Conservation (phyloP, 768 basidiomycete species). For the Sarcodon aspratus region DNA sequence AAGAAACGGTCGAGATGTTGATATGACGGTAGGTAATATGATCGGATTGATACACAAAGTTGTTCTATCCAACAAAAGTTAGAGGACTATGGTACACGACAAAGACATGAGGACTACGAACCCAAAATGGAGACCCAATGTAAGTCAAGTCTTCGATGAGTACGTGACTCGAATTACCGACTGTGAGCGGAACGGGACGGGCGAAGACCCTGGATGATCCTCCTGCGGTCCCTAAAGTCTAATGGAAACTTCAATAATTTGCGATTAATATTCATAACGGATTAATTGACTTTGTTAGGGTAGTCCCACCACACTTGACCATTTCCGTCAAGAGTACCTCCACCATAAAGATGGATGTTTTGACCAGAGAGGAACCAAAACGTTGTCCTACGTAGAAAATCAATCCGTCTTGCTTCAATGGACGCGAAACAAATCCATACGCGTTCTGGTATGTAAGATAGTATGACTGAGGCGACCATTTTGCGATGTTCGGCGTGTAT, state of each 20-base stretch:
- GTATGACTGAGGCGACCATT: conserved; percentile 27
- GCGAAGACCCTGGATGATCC: conserved; percentile 31
- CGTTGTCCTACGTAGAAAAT: conserved; percentile 17
- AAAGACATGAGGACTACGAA: conserved; percentile 7
- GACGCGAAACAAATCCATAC: conserved; percentile 9
- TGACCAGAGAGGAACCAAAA: conserved; percentile 28
- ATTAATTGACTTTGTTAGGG: conserved; percentile 8
- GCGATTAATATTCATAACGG: background rate
- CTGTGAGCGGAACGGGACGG: conserved; percentile 30
- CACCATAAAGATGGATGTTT: conserved; percentile 27
- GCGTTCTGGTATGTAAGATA: conserved; percentile 32
- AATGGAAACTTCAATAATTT: background rate
- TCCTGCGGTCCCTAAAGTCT: conserved; percentile 27
- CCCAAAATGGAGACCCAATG: conserved; percentile 31
- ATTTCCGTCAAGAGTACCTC: conserved; percentile 35
- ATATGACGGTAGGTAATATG: conserved; percentile 30
- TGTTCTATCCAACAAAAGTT: conserved; percentile 9
- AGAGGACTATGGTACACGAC: background rate
- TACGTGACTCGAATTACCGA: conserved; percentile 30
- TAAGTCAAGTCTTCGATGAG: conserved; percentile 26
- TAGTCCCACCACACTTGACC: conserved; percentile 32
- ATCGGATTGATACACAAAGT: conserved; percentile 31
- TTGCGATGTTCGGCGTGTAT: conserved; percentile 28
- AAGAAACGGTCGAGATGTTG: conserved; percentile 23
- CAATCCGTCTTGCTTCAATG: too few species aligned